Conservation (phyloP, 1,284 basidiomycete genomes). For the Microbotryum lychnidis-dioicae region DNA sequence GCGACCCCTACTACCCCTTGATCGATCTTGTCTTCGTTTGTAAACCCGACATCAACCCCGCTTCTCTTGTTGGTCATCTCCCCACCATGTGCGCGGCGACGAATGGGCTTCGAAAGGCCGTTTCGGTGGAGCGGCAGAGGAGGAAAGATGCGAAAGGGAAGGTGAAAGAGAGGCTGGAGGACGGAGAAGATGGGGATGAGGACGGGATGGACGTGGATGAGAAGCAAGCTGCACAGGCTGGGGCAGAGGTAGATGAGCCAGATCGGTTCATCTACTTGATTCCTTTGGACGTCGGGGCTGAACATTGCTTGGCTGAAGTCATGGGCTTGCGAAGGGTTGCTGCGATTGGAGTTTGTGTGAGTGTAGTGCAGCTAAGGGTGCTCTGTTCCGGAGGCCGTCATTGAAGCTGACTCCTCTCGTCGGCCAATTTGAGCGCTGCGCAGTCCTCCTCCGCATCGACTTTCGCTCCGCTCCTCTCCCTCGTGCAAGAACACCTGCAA, state of each 20-base stretch:
- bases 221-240: neutral
- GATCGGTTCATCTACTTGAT: conserved; percentile 44
- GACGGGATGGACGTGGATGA: neutral
- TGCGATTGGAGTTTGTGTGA: conserved; percentile 56
- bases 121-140: neutral
- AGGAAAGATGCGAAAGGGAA: neutral
- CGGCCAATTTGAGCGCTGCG: no score
- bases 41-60: conserved; percentile 33
- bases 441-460: conserved; percentile 7
- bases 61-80: conserved; percentile 32
- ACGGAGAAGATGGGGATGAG: neutral
- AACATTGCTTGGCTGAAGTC: conserved; percentile 54
- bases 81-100: conserved; percentile 29
- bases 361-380: conserved; percentile 26
- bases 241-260: conserved; percentile 1
- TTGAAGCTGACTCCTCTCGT: no score
- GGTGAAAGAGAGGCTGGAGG: neutral
- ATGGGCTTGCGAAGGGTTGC: conserved; percentile 63
- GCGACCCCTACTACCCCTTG: conserved; percentile 1
- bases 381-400: no score
- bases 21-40: conserved; percentile 31
- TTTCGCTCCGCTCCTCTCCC: conserved; percentile 58
- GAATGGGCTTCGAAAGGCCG: conserved; percentile 23
- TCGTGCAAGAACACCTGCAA: conserved; percentile 96
- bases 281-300: conserved; percentile 63